Evolutionary conservation across 2,329 filamentous ascomycete species (phyloP), one percentile per base, ranked within the genome.

Genomic region (Monilinia fructicola): DNA sequence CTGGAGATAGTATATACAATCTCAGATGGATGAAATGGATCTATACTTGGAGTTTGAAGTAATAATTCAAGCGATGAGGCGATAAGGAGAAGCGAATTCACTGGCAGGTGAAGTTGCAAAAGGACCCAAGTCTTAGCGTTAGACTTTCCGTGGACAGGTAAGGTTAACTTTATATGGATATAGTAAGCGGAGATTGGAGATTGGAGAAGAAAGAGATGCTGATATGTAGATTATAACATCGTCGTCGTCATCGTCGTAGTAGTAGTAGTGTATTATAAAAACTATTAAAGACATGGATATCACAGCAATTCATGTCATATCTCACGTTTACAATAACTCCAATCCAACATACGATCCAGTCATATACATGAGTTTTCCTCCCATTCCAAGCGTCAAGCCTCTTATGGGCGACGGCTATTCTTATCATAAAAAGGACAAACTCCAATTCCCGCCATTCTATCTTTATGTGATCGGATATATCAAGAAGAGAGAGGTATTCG

Each of bases 311-410:
- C 56, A 48, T 59, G 6, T 14, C n/a, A 28, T 26, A 48, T 23
- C 56, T 23, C 18, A 14, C 23, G 11, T 42, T 38, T n/a, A 26
- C 11, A 14, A 35, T 12, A 10, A 18, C 40, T 35, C 28, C 23
- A 21, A 62, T 55, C 48, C 58, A 54, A 54, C 40, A 67, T 67
- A 65, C 65, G 65, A 67, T 64, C 60, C 65, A 59, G 65, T 59
- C 65, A 67, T 67, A 65, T 54, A 53, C 40, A 50, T 60, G 58
- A 50, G n/a, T 3, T 48, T 35, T 59, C 9, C 21, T 26, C 6
- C 4, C 10, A 21, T 35, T 21, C 9, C 14, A 50, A 60, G 21
- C 56, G 21, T 44, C 54, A 65, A 60, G 31, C 54, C 46, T 53
- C 38, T 50, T 21, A 35, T 42, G 44, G 14, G 63, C 35, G 46